Evolutionary conservation across 441 rosid species (phyloP).

Genomic region (Adansonia gregorii): DNA sequence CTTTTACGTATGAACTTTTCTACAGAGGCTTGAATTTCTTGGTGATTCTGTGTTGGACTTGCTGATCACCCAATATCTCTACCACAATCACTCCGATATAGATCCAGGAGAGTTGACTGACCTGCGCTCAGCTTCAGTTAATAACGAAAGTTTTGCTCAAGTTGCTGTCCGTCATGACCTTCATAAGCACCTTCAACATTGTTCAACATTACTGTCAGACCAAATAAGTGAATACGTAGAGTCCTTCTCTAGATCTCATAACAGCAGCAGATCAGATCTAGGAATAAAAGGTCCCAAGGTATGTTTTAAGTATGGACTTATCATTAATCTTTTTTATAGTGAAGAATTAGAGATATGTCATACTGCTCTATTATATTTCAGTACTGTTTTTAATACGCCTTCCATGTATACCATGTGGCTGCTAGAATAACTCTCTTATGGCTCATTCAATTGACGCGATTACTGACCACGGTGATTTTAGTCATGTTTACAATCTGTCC

Average conservation of each 20-base stretch:
- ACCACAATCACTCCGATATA: slow-evolving; percentile 56
- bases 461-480: background rate
- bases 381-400: background rate
- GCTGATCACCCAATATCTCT: slow-evolving; percentile 82
- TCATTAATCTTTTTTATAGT: background rate
- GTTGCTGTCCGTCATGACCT: slow-evolving; percentile 63
- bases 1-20: slow-evolving; percentile 26
- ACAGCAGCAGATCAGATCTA: slow-evolving; percentile 40
- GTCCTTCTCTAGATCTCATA: slow-evolving; percentile 50
- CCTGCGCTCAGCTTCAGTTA: slow-evolving; percentile 88
- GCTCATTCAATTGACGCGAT: background rate
- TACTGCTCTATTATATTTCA: background rate
- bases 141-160: slow-evolving; percentile 85
- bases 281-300: slow-evolving; percentile 83
- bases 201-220: slow-evolving; percentile 49
- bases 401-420: background rate
- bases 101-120: slow-evolving; percentile 95
- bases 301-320: slow-evolving; percentile 19
- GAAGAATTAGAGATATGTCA: background rate
- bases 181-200: slow-evolving; percentile 64
- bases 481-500: background rate
- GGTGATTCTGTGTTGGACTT: slow-evolving; percentile 89
- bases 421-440: background rate
- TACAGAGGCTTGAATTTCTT: slow-evolving; percentile 96
- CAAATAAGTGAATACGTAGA: slow-evolving; percentile 64